Evolutionary conservation across 768 basidiomycete species (phyloP).

Genomic region (Mrakia gelida): DNA sequence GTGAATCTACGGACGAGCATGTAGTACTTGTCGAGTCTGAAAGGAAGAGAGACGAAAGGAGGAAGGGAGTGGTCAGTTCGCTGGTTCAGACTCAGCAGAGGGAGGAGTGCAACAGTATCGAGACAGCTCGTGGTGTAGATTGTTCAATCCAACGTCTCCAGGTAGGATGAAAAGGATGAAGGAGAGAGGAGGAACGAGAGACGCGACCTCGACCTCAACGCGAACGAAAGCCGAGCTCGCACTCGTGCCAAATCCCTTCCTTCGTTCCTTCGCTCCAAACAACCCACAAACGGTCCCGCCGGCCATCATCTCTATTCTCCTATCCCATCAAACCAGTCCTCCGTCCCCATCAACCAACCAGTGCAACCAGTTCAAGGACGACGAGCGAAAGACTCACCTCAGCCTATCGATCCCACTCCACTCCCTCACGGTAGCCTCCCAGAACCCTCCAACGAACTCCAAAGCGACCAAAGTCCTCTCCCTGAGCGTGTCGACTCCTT

Average conservation of each 20-base stretch:
- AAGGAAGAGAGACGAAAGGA: neutral
- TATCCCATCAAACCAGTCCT: no score
- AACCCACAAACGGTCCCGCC: no score
- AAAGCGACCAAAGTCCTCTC: constrained; percentile 53
- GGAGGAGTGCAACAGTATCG: neutral
- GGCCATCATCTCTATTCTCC: no score
- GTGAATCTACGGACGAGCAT: constrained; percentile 86
- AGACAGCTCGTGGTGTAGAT: no score
- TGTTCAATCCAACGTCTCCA: no score
- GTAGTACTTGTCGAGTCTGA: constrained; percentile 94
- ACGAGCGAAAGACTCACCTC: constrained; percentile 54
- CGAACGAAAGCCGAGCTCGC: neutral
- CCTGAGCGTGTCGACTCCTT: constrained; percentile 10
- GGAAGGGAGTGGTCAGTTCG: neutral
- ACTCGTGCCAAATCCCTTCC: no score
- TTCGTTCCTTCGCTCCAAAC: no score
- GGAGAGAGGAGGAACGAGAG: neutral
- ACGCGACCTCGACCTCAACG: neutral
- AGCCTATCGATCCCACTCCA: constrained; percentile 90
- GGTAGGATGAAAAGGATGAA: no score
- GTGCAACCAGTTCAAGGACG: no score
- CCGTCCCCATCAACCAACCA: no score
- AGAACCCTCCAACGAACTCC: constrained; percentile 79
- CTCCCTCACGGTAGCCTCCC: constrained; percentile 82
- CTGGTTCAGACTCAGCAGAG: neutral